Evolutionary conservation across 2,329 filamentous ascomycete genomes (phyloP).

Genomic region (Ophiosphaerella narmari): DNA sequence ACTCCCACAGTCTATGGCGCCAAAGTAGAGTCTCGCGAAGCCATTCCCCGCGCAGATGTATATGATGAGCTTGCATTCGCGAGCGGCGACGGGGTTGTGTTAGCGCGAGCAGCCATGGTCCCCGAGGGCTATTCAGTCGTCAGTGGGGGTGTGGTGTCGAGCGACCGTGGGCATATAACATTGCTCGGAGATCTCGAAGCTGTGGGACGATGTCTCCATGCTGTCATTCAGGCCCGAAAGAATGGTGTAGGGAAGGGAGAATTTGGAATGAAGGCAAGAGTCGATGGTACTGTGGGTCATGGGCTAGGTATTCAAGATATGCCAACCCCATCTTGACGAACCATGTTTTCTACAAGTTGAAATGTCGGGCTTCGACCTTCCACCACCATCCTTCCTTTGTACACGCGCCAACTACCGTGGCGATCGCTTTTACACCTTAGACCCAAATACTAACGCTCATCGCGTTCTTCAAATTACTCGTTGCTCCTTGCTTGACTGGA

Average conservation of each 20-base stretch:
- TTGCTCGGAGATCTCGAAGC: constrained; percentile 83
- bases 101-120: constrained; percentile 83
- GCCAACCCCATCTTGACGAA: too few relatives aligned
- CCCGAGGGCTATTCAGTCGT: constrained; percentile 78
- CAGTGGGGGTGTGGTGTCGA: constrained; percentile 74
- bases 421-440: too few relatives aligned
- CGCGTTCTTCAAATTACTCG: too few relatives aligned
- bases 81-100: constrained; percentile 84
- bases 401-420: too few relatives aligned
- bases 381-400: too few relatives aligned
- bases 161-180: constrained; percentile 84
- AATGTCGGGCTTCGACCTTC: too few relatives aligned
- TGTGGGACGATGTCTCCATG: constrained; percentile 74
- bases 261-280: constrained; percentile 52
- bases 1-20: constrained; percentile 85
- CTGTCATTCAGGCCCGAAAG: constrained; percentile 68
- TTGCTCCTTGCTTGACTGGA: too few relatives aligned
- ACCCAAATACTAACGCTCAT: too few relatives aligned
- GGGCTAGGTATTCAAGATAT: background rate
- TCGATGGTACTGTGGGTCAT: background rate
- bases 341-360: too few relatives aligned
- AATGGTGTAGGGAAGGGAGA: constrained; percentile 74
- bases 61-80: constrained; percentile 89
- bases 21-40: constrained; percentile 72
- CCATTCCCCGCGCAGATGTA: constrained; percentile 74